A percentile compares a stretch with the other conserved stretches of the same genome.
Evolutionary conservation across 768 basidiomycete genomes (phyloP).

Genomic region (Coprinellus micaceus): DNA sequence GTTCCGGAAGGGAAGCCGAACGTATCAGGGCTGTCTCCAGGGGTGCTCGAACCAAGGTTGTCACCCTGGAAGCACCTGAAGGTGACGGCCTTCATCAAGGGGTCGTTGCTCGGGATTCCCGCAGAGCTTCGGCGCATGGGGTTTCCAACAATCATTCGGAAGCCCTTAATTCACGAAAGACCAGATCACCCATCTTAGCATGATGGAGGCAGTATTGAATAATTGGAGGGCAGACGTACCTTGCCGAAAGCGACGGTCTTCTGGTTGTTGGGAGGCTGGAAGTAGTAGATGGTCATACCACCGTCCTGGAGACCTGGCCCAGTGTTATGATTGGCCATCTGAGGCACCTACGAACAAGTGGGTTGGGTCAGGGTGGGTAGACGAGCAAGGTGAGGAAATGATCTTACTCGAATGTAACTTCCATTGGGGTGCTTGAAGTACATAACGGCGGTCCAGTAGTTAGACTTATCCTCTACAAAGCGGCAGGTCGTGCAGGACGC

Average conservation of each 20-base stretch:
- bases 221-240: neutral
- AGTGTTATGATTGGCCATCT: slow-evolving; percentile 10
- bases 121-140: slow-evolving; percentile 11
- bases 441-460: slow-evolving; percentile 22
- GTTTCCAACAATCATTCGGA: slow-evolving; percentile 22
- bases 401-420: slow-evolving; percentile 16
- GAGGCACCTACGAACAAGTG: neutral
- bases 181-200: neutral
- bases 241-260: slow-evolving; percentile 6
- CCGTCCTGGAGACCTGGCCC: slow-evolving; percentile 7
- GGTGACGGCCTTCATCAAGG: slow-evolving; percentile 15
- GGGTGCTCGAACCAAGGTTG: slow-evolving; percentile 15
- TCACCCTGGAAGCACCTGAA: slow-evolving; percentile 18
- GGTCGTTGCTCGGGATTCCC: slow-evolving; percentile 9
- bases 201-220: neutral
- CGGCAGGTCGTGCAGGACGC: slow-evolving; percentile 20
- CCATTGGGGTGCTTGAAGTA: slow-evolving; percentile 22
- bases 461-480: slow-evolving; percentile 19
- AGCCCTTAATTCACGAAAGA: slow-evolving; percentile 11
- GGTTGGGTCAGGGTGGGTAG: neutral
- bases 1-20: slow-evolving; percentile 13
- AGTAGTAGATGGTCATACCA: slow-evolving; percentile 13
- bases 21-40: slow-evolving; percentile 16
- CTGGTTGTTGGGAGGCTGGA: slow-evolving; percentile 16
- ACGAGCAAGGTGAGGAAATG: neutral